Evolutionary conservation across 2,329 filamentous ascomycete genomes (phyloP).

Genomic region (Arthrobotrys sinensis): DNA sequence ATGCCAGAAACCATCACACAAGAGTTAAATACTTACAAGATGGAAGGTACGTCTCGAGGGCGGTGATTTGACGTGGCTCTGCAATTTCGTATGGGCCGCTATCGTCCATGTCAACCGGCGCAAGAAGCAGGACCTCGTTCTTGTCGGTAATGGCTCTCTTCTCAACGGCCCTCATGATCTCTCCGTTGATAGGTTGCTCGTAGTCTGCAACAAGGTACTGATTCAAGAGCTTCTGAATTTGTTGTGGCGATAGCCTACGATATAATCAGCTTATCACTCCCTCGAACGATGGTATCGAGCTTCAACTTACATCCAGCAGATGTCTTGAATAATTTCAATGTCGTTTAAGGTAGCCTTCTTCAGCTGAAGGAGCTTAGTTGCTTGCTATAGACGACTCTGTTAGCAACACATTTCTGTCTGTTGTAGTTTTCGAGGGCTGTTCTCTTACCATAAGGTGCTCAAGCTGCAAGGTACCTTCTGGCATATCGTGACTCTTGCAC

Average conservation of each 20-base stretch:
- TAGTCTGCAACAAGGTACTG: slow-evolving; percentile 99
- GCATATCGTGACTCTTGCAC: slow-evolving; percentile 99
- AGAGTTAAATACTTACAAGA: slow-evolving; percentile 97
- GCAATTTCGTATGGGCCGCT: slow-evolving; percentile 98
- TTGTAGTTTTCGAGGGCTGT: slow-evolving; percentile 2
- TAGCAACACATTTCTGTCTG: slow-evolving; percentile 60
- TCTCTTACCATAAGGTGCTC: slow-evolving; percentile 91
- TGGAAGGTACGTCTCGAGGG: slow-evolving; percentile 96
- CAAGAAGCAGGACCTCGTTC: slow-evolving; percentile 86
- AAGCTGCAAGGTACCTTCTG: slow-evolving; percentile 94
- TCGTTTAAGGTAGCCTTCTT: slow-evolving; percentile 99
- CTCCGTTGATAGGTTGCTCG: slow-evolving; percentile 98
- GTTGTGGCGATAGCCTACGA: slow-evolving; percentile 90
- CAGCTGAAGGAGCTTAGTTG: slow-evolving; percentile 95
- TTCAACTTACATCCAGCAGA: slow-evolving; percentile 93
- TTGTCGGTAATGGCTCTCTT: slow-evolving; percentile 93
- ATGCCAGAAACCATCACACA: slow-evolving; percentile 64
- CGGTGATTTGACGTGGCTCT: slow-evolving; percentile 94
- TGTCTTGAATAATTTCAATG: slow-evolving; percentile 99
- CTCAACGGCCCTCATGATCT: slow-evolving; percentile 99
- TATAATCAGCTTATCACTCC: slow-evolving; percentile 20
- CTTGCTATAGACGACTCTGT: slow-evolving; percentile 76
- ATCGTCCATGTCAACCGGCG: slow-evolving; percentile 98
- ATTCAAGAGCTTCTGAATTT: slow-evolving; percentile 98
- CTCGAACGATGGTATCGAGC: not conserved